These are phyloP conservation scores for Pythium vanterpoolii DNA, from an alignment of 352 stramenopile species.

Conservation along the genomic window DNA sequence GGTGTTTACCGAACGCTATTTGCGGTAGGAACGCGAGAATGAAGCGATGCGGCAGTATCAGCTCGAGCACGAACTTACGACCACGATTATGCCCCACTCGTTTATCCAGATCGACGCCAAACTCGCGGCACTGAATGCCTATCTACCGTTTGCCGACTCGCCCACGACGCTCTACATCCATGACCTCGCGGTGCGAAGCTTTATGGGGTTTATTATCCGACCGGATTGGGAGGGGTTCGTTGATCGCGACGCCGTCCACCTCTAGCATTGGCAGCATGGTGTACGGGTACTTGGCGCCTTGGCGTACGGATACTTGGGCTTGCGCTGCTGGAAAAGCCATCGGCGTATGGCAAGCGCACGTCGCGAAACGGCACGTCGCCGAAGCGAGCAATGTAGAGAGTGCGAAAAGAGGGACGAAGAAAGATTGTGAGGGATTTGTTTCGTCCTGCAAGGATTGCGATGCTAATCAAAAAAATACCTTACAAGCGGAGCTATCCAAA, in stretches of 20 bases:
- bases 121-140: neutral
- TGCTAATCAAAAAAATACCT: neutral
- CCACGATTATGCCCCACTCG: neutral
- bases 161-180: slow-evolving; percentile 26
- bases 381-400: slow-evolving; percentile 23
- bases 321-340: slow-evolving; percentile 20
- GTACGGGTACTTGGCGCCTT: slow-evolving; percentile 25
- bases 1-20: slow-evolving; percentile 13
- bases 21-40: slow-evolving; percentile 19
- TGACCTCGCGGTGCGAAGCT: slow-evolving; percentile 30
- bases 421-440: neutral
- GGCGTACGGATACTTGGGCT: no score
- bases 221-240: slow-evolving; percentile 29
- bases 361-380: slow-evolving; percentile 34
- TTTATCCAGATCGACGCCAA: slow-evolving; percentile 17
- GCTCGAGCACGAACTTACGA: slow-evolving; percentile 10
- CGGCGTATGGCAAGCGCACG: slow-evolving; percentile 20
- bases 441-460: neutral
- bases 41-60: neutral
- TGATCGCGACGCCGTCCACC: slow-evolving; percentile 23
- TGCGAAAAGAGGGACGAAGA: neutral
- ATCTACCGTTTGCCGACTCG: slow-evolving; percentile 2
- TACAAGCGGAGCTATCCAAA: neutral
- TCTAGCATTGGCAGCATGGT: slow-evolving; percentile 28
- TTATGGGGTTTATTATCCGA: no score